A percentile compares a stretch with the other conserved stretches of the same genome.
Conservation (phyloP, 176 grass and related monocot species). For the Triticum timopheevii region DNA sequence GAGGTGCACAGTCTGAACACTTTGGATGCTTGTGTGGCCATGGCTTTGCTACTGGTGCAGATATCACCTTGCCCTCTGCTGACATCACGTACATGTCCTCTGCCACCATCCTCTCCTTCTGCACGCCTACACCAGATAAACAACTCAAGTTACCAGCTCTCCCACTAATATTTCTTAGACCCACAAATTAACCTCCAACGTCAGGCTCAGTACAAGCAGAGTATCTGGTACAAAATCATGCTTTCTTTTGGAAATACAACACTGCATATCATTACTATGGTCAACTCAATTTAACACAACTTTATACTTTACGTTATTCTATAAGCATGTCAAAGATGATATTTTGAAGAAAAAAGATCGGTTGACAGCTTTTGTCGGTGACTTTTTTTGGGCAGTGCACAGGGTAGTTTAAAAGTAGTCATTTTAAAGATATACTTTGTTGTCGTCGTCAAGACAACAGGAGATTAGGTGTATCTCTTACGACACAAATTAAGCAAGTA, state of each 20-base stretch:
- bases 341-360: not conserved
- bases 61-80: constrained; percentile 58
- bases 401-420: not conserved
- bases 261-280: not conserved
- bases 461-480: not conserved
- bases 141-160: not conserved
- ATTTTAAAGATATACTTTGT: not conserved
- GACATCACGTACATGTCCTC: constrained; percentile 89
- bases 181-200: not conserved
- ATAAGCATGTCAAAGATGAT: not conserved
- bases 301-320: not conserved
- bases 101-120: constrained; percentile 92
- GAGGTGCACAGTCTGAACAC: constrained; percentile 87
- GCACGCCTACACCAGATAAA: constrained; percentile 58
- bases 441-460: not conserved
- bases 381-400: not conserved
- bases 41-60: constrained; percentile 55
- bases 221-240: not conserved
- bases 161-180: not conserved
- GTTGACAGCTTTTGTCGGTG: not conserved
- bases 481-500: not conserved
- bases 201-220: not conserved
- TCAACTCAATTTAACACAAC: not conserved
- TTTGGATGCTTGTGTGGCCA: constrained; percentile 85
- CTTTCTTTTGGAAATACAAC: not conserved